These are phyloP conservation scores for Chenopodium formosanum DNA, from an alignment of 148 eudicot species.

Conservation along the genomic window DNA sequence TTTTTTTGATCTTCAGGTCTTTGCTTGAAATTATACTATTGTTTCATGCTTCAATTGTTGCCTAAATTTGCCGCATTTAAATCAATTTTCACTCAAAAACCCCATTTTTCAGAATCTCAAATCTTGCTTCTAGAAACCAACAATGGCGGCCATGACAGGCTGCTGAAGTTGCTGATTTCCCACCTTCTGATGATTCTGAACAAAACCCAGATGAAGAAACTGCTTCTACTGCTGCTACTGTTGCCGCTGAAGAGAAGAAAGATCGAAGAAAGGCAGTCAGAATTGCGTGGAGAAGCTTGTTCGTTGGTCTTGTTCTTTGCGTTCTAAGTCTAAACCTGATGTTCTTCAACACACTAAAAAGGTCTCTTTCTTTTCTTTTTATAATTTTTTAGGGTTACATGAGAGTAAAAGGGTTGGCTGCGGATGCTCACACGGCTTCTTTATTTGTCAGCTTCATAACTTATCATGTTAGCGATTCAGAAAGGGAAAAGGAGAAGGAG, in stretches of 20 bases:
- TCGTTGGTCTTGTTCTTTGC: conserved; percentile 83
- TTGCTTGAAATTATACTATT: no score
- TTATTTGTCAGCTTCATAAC: no score
- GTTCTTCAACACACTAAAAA: conserved; percentile 81
- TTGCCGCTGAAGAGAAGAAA: conserved; percentile 32
- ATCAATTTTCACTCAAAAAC: conserved; percentile 9
- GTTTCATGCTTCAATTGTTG: no score
- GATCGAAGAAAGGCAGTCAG: conserved; percentile 68
- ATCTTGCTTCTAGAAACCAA: not conserved
- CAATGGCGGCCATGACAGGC: conserved; percentile 22
- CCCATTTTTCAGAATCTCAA: not conserved
- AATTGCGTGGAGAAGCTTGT: conserved; percentile 89
- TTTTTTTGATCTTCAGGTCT: no score
- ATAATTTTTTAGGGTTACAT: not conserved
- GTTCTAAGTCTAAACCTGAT: conserved; percentile 69
- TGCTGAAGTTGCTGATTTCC: conserved; percentile 17
- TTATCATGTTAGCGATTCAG: no score
- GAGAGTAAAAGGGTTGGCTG: no score
- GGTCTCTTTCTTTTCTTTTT: conserved; percentile 35
- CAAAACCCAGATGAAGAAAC: conserved; percentile 10
- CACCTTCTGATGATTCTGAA: conserved; percentile 15
- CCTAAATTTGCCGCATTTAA: no score
- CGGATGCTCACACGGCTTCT: no score
- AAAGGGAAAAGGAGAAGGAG: no score
- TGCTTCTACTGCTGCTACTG: not conserved